Evolutionary conservation across 1,284 basidiomycete genomes (phyloP).

Genomic region (Cutaneotrichosporon sp.): DNA sequence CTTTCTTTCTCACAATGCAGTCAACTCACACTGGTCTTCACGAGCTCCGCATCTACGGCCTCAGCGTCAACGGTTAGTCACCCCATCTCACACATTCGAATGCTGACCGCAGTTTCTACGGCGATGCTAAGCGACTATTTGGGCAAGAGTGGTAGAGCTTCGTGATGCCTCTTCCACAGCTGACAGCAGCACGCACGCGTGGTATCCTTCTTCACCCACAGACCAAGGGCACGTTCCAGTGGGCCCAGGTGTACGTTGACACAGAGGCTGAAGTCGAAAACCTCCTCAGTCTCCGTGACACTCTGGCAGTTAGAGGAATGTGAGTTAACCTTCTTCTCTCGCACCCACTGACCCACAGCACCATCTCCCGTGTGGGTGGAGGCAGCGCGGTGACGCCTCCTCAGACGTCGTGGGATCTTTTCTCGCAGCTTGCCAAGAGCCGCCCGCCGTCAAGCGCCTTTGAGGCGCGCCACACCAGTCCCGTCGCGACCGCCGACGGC

Average conservation of each 20-base stretch:
- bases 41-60: conserved; percentile 28
- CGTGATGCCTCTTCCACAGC: not conserved
- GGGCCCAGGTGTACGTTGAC: conserved; percentile 37
- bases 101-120: conserved; percentile 27
- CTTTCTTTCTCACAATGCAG: conserved; percentile 5
- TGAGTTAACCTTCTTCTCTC: conserved; percentile 18
- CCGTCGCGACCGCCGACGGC: conserved; percentile 2
- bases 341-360: conserved; percentile 11
- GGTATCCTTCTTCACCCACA: conserved; percentile 27
- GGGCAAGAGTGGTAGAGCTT: conserved; percentile 25
- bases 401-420: conserved; percentile 12
- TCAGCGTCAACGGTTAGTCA: conserved; percentile 19
- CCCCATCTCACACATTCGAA: not conserved
- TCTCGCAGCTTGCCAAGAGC: conserved; percentile 5
- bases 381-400: conserved; percentile 4
- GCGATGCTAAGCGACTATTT: conserved; percentile 34
- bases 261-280: conserved; percentile 28
- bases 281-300: conserved; percentile 28
- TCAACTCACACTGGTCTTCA: conserved; percentile 7
- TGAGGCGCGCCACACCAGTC: too few relatives aligned
- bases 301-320: conserved; percentile 32
- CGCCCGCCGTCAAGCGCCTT: too few relatives aligned
- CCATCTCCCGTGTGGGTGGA: conserved; percentile 6
- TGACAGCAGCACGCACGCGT: conserved; percentile 22
- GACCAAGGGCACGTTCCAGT: conserved; percentile 21